Evolutionary conservation across 2,329 filamentous ascomycete species (phyloP).

Genomic region (Thelonectria blattea): DNA sequence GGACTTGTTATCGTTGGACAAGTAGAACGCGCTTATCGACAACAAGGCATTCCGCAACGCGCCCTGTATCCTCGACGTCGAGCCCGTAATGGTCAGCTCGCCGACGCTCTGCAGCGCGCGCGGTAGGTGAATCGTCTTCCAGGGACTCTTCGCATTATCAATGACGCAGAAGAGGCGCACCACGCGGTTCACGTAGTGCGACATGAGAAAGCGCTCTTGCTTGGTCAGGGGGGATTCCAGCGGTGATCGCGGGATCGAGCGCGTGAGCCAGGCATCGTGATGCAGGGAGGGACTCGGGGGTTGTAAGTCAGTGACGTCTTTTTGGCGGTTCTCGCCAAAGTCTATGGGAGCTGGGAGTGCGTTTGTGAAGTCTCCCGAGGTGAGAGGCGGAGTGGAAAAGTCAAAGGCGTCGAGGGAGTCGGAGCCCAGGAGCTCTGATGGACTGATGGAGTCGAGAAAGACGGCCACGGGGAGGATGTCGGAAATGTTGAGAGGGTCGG

Average conservation of each 20-base stretch:
- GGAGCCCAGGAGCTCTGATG: slow-evolving; percentile 10
- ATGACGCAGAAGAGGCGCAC: slow-evolving; percentile 38
- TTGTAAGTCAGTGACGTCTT: background rate
- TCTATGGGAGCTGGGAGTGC: slow-evolving; percentile 4
- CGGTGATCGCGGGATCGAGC: slow-evolving; percentile 12
- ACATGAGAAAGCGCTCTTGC: slow-evolving; percentile 34
- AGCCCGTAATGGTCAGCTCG: slow-evolving; percentile 31
- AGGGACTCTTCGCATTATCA: slow-evolving; percentile 36
- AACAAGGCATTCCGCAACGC: slow-evolving; percentile 33
- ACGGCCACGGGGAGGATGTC: slow-evolving; percentile 14
- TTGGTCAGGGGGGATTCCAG: slow-evolving; percentile 13
- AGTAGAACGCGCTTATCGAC: slow-evolving; percentile 36
- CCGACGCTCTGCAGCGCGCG: slow-evolving; percentile 34
- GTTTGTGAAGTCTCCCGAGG: background rate
- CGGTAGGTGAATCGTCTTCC: slow-evolving; percentile 38
- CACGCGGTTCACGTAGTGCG: slow-evolving; percentile 34
- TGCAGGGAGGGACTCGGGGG: background rate
- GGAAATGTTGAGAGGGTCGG: slow-evolving; percentile 6
- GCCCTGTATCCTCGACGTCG: slow-evolving; percentile 30
- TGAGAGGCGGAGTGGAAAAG: slow-evolving; percentile 6
- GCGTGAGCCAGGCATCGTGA: slow-evolving; percentile 11
- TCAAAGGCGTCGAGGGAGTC: slow-evolving; percentile 10
- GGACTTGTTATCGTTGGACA: slow-evolving; percentile 32
- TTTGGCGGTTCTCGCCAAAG: background rate
- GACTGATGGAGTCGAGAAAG: slow-evolving; percentile 10